These are phyloP conservation scores for Phytomonas francai DNA, from an alignment of 208 protist genomes.

Conservation along the genomic window DNA sequence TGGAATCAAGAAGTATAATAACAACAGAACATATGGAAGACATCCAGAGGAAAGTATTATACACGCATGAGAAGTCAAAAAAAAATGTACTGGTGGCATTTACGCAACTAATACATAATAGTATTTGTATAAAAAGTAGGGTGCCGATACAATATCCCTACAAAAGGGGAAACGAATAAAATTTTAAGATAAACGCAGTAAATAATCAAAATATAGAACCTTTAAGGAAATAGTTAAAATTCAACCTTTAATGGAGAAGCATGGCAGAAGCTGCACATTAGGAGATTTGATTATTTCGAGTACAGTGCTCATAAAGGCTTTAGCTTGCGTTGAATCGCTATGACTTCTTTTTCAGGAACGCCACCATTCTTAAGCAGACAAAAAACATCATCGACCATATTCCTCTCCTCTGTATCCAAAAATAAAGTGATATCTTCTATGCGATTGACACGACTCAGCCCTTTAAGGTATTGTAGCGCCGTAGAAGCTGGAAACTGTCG, in stretches of 20 bases:
- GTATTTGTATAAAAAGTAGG: not conserved
- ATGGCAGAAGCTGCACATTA: not conserved
- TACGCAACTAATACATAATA: not conserved
- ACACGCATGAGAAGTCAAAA: not conserved
- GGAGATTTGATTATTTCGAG: not conserved
- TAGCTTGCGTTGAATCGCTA: slow-evolving; percentile 40
- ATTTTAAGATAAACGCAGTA: not conserved
- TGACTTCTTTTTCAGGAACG: slow-evolving; percentile 33
- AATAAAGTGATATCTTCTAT: slow-evolving; percentile 77
- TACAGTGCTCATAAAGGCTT: slow-evolving; percentile 22
- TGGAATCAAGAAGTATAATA: not conserved
- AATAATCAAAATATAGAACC: slow-evolving; percentile 4
- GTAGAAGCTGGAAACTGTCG: slow-evolving; percentile 18
- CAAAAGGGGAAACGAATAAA: not conserved
- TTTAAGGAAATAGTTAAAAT: not conserved
- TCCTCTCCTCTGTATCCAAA: slow-evolving; percentile 63
- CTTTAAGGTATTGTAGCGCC: slow-evolving; percentile 53
- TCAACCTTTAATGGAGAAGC: not conserved
- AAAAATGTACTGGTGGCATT: slow-evolving; percentile 1
- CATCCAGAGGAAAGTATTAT: not conserved
- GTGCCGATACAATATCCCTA: not conserved
- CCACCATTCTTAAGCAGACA: slow-evolving; percentile 35
- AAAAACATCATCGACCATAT: slow-evolving; percentile 46
- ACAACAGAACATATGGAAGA: not conserved
- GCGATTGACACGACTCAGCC: slow-evolving; percentile 62